Evolutionary conservation across 768 basidiomycete genomes (phyloP).

Genomic region (Tylopilus plumbeoviolaceoides): DNA sequence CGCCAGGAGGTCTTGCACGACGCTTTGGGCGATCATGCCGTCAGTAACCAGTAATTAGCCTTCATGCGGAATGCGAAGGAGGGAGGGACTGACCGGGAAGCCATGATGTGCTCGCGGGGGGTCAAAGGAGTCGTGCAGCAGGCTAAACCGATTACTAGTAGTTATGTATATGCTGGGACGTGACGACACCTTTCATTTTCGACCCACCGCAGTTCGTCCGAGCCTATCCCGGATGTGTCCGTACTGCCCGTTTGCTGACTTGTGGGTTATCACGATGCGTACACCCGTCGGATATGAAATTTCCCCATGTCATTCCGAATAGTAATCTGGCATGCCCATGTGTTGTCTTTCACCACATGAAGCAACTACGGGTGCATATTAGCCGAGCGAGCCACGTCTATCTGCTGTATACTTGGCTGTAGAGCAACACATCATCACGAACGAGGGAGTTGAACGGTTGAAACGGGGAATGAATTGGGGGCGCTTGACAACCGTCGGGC

Average conservation of each 20-base stretch:
- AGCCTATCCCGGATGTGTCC: neutral
- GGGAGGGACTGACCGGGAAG: neutral
- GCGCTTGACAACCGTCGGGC: neutral
- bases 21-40: neutral
- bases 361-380: neutral
- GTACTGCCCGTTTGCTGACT: neutral
- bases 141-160: neutral
- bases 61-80: neutral
- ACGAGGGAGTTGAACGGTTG: neutral
- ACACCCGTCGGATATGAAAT: slow-evolving; percentile 1
- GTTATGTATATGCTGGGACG: neutral
- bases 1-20: slow-evolving; percentile 1
- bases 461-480: neutral
- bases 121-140: neutral
- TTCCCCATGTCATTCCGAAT: neutral
- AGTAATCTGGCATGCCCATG: neutral
- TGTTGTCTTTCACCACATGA: neutral
- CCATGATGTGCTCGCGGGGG: neutral
- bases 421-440: neutral
- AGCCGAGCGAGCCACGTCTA: too few relatives aligned
- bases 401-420: too few relatives aligned
- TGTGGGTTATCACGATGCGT: neutral
- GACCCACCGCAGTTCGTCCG: neutral
- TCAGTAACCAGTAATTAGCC: neutral
- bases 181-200: neutral